Evolutionary conservation across 805 yeast species (phyloP).

Genomic region (Saturnispora hagleri): DNA sequence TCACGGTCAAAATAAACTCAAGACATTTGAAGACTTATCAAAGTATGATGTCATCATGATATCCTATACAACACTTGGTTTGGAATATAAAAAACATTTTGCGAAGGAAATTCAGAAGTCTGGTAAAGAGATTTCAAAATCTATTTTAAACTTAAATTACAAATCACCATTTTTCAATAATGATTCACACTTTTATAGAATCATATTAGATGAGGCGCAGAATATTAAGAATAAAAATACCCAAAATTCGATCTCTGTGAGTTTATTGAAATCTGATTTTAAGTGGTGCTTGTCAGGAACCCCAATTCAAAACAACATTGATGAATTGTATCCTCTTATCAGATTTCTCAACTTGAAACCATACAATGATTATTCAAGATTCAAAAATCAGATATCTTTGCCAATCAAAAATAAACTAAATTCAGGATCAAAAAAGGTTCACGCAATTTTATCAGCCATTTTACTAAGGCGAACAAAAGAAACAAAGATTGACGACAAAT

Average conservation of each 20-base stretch:
- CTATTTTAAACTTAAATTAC: slow-evolving; percentile 34
- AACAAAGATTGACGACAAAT: slow-evolving; percentile 67
- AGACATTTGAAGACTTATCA: slow-evolving; percentile 37
- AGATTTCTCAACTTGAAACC: slow-evolving; percentile 51
- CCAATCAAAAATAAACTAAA: slow-evolving; percentile 39
- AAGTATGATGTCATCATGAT: slow-evolving; percentile 67
- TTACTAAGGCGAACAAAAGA: slow-evolving; percentile 67
- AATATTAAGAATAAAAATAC: slow-evolving; percentile 42
- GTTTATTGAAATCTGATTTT: slow-evolving; percentile 30
- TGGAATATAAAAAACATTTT: slow-evolving; percentile 66
- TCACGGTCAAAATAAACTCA: slow-evolving; percentile 40
- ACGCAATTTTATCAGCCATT: slow-evolving; percentile 63
- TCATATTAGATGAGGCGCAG: slow-evolving; percentile 51
- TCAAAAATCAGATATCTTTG: slow-evolving; percentile 44
- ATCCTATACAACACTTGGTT: slow-evolving; percentile 70
- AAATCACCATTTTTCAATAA: slow-evolving; percentile 53
- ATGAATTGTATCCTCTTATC: slow-evolving; percentile 43
- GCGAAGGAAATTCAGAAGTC: slow-evolving; percentile 29
- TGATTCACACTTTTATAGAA: slow-evolving; percentile 43
- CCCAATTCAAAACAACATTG: slow-evolving; percentile 49
- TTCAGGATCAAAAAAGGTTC: slow-evolving; percentile 40
- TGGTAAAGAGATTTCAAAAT: slow-evolving; percentile 28
- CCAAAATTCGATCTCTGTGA: slow-evolving; percentile 38
- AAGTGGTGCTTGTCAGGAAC: slow-evolving; percentile 51
- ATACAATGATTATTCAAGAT: slow-evolving; percentile 48